Percentiles rank a stretch among this genome's conserved stretches.
Conservation (phyloP, 176 grass and related monocot genomes). For the Pontederia crassipes region DNA sequence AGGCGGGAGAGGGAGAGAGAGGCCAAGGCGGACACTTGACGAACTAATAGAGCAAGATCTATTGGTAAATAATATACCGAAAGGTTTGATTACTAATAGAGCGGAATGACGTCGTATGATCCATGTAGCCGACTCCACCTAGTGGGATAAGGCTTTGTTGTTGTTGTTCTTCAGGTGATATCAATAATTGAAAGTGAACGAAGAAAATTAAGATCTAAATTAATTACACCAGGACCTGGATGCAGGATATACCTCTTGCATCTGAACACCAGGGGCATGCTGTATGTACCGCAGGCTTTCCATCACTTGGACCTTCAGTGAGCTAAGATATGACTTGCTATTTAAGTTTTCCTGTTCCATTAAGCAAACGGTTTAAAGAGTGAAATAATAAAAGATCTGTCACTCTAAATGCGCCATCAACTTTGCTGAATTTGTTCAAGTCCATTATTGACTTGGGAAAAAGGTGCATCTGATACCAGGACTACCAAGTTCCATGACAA, state of each 20-base stretch:
- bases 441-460: too few species aligned
- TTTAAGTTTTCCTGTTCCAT: conserved; percentile 77
- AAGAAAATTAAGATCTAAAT: neutral
- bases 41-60: too few species aligned
- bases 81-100: too few species aligned
- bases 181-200: too few species aligned
- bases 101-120: too few species aligned
- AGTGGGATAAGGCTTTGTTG: too few species aligned
- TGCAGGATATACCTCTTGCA: conserved; percentile 59
- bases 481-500: neutral
- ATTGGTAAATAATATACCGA: too few species aligned
- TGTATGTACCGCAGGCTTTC: conserved; percentile 85
- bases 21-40: too few species aligned
- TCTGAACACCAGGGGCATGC: conserved; percentile 94
- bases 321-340: conserved; percentile 87
- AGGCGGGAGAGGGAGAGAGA: too few species aligned
- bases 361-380: conserved; percentile 13
- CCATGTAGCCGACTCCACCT: too few species aligned
- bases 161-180: too few species aligned
- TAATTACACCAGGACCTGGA: conserved; percentile 10
- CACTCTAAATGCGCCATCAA: neutral
- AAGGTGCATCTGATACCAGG: neutral
- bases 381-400: conserved; percentile 9
- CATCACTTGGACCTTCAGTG: conserved; percentile 90
- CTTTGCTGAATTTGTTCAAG: neutral